Evolutionary conservation across 768 basidiomycete genomes (phyloP).

Genomic region (Lentinula boryana): DNA sequence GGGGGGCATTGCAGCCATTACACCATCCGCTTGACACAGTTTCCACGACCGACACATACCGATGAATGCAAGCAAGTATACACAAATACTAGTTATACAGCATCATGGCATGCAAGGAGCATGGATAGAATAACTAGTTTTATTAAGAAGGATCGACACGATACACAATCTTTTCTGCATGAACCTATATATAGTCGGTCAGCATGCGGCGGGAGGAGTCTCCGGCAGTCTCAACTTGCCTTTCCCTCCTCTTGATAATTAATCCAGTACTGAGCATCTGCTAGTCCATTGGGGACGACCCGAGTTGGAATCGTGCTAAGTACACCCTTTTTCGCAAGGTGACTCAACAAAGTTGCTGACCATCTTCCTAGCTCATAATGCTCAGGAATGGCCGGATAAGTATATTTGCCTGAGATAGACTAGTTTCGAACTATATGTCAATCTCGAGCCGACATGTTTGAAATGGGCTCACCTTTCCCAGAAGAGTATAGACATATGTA

Average conservation of each 20-base stretch:
- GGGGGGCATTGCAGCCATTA: too few species aligned
- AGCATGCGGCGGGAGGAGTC: neutral
- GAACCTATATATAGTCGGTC: slow-evolving; percentile 8
- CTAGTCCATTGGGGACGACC: slow-evolving; percentile 12
- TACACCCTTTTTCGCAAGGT: slow-evolving; percentile 7
- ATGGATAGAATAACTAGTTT: too few species aligned
- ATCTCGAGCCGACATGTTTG: neutral
- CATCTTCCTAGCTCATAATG: slow-evolving; percentile 12
- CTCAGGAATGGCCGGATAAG: slow-evolving; percentile 6
- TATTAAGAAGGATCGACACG: neutral
- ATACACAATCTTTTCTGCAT: slow-evolving; percentile 40
- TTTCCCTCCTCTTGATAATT: slow-evolving; percentile 16
- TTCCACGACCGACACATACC: too few species aligned
- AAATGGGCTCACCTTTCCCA: slow-evolving; percentile 9
- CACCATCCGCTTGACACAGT: too few species aligned
- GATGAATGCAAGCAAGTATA: too few species aligned
- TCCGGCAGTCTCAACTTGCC: neutral
- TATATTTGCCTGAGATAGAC: slow-evolving; percentile 7
- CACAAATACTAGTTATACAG: too few species aligned
- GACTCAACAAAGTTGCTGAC: slow-evolving; percentile 5
- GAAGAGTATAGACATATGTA: slow-evolving; percentile 12
- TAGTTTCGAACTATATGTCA: neutral
- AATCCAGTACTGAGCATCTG: slow-evolving; percentile 12
- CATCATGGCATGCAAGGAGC: too few species aligned
- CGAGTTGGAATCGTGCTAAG: slow-evolving; percentile 11